Evolutionary conservation across 2,329 filamentous ascomycete species (phyloP), one percentile per base, ranked within the genome.

Genomic region (Ophiostoma montium): DNA sequence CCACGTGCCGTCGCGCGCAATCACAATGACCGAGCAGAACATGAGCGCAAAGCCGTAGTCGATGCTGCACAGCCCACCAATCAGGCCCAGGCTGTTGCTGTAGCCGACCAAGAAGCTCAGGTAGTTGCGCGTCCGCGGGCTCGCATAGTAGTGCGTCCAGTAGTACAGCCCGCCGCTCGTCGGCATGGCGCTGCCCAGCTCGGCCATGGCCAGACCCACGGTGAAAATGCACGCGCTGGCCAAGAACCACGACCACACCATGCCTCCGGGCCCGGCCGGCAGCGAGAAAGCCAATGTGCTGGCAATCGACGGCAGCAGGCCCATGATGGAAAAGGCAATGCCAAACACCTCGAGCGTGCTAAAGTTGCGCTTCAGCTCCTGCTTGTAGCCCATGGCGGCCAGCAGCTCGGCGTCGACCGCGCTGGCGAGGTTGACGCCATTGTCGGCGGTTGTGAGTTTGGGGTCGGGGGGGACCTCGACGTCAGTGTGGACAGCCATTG

Each of bases 201-300:
- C 70, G 30, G 70, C 69, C 70, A 80, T 77, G 19, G 76, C 74
- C 39, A 80, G 63, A 3, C 75, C 74, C 47, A 80, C 75, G 31
- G 76, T 60, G 53, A 80, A 75, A 52, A 79, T 78, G 54, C 75
- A 73, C 21, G 63, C 65, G 49, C 70, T 73, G 11, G 75, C 75
- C n/a, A 71, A 59, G 52, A 80, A 72, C 76, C 75, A 80, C 2
- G 72, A 71, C 75, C 76, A 80, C 48, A 80, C 74, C 69, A 80
- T 75, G 4, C 76, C 76, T 3, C 70, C 74, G 1, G 75, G 75
- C 0, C 76, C 76, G 6, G 75, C 71, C 2, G 76, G 74, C 36
- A 80, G 65, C 4, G 74, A 77, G 55, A 78, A 80, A 0, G 73
- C 59, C 12, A 80, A 61, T 0, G 76, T 79, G 30, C 72, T 74